phyloP scores from a whole-genome alignment of 164 flowering plant genomes.

The Kingdonia uniflora region DNA sequence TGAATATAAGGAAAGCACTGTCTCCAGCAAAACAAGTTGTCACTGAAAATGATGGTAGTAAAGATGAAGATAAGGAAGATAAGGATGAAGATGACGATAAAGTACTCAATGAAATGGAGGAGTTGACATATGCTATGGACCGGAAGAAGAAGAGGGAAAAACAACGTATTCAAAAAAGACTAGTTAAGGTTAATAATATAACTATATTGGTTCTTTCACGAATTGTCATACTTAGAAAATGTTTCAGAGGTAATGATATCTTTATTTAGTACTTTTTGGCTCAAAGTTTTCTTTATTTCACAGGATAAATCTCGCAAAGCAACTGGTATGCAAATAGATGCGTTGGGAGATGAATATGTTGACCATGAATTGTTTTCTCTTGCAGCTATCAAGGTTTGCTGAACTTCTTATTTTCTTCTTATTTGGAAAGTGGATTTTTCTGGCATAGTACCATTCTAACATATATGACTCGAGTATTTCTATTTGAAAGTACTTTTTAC shows the following conservation, averaged over 20 bases:
- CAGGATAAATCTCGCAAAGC: constrained; percentile 88
- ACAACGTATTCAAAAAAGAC: constrained; percentile 60
- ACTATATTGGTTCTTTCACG: too few relatives aligned
- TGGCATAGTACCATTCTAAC: too few relatives aligned
- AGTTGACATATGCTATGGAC: constrained; percentile 65
- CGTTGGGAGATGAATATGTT: constrained; percentile 57
- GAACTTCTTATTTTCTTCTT: not conserved
- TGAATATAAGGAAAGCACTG: constrained; percentile 65
- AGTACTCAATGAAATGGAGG: constrained; percentile 86
- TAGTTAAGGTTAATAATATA: constrained; percentile 46
- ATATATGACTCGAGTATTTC: too few relatives aligned
- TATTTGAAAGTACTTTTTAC: too few relatives aligned
- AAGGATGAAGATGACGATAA: constrained; percentile 60
- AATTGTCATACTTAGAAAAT: too few relatives aligned
- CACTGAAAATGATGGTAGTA: constrained; percentile 23
- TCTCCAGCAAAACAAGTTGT: constrained; percentile 32
- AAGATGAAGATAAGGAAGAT: constrained; percentile 19
- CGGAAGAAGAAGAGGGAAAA: constrained; percentile 73
- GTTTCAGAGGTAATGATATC: not conserved
- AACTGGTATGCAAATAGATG: constrained; percentile 77
- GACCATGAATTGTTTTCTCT: constrained; percentile 86
- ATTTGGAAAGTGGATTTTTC: not conserved
- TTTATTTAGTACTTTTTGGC: not conserved
- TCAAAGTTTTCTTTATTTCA: constrained; percentile 1
- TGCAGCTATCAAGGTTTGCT: constrained; percentile 71